Base-by-base conservation (phyloP, 2,329 filamentous ascomycete species). In the Trichoderma afroharzianum region DNA sequence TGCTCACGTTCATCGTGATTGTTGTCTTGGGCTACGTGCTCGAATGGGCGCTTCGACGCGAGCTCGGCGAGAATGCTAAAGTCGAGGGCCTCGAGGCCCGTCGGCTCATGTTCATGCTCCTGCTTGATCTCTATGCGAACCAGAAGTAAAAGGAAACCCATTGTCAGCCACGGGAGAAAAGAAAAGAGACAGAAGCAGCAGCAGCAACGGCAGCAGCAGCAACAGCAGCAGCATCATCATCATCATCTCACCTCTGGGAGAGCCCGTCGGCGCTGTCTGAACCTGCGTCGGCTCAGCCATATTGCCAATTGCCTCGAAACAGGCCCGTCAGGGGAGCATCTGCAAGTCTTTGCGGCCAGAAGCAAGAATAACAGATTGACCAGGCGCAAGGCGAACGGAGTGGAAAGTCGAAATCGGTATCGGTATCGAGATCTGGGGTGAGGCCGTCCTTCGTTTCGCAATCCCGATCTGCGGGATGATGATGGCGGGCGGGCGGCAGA, bases 231-330 rank as follows among this genome's bases (percentile, higher is more conserved):
- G 32, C 26, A 36, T 33, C 57, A 50, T 32, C 66, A 62, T 32
- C 36, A 36, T 18, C 32, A 39, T 61, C 58, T 71, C 79, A 83
- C 82, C 80, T 78, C 78, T 74, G 50, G 80, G 76, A 67, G 79
- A 79, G 75, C 78, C 76, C 74, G 77, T 78, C 74, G 76, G 79
- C 76, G 75, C 77, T 74, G 78, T 76, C 72, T 80, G 76, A 74
- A 79, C 77, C 76, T 80, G 81, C 75, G 80, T 81, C 76, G 81
- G 77, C 79, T 83, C 81, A 78, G 81, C 81, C 81, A 83, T 83
- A 74, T 75, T 82, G 79, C 76, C 77, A 78, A 76, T 78, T 75
- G 76, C 75, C 74, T 75, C 74, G 74, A 72, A 72, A 70, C 76
- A 76, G 75, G 74, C 39, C 50, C 57, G 68, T 72, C 75, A 75